Base-by-base conservation (phyloP, 139 green algal species). In the Yamagishiella unicocca region DNA sequence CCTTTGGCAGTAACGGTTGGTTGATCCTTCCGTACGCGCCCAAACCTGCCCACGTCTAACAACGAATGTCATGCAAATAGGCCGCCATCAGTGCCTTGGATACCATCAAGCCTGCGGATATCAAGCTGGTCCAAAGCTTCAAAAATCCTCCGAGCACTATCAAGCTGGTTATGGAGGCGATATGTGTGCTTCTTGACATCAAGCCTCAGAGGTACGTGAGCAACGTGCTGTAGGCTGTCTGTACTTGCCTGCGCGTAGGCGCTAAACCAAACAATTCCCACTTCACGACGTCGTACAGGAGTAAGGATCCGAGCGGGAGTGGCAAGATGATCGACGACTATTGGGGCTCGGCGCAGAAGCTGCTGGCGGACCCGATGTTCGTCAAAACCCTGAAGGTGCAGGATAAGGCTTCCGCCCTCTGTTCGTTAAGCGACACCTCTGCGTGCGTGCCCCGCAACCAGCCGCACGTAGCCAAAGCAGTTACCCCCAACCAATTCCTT, bases 81-180 rank as follows among this genome's bases (percentile, higher is more conserved):
- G 82, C 80, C n/a, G 90, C 90, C 38, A 84, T 93, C 40, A 24
- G 35, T 17, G 95, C 95, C 10, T 90, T 97, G 37, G 95, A 97
- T 91, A 97, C 95, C 64, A 96, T 97, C 84, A 97, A 97, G 87
- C 91, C 95, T 45, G 93, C 94, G 27, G 95, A 97, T 88, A 96
- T 97, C 88, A 93, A 93, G 87, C 83, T 93, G 45, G 90, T 93
- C 70, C 89, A 93, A 77, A 93, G 90, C 87, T 93, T 93, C 87
- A 93, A 93, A 77, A 97, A 96, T 86, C 95, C 95, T 4, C 95
- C 95, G 29, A 81, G 31, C 45, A 90, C 91, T 33, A 96, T 97
- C 89, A 96, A 97, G 92, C 83, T 97, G 58, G 94, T 97, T 46
- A 90, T 92, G 92, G 84, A 93, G 83, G 90, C 85, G n/a, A 89